Evolutionary conservation across 805 yeast genomes (phyloP).

Genomic region (Candida nanaspora): DNA sequence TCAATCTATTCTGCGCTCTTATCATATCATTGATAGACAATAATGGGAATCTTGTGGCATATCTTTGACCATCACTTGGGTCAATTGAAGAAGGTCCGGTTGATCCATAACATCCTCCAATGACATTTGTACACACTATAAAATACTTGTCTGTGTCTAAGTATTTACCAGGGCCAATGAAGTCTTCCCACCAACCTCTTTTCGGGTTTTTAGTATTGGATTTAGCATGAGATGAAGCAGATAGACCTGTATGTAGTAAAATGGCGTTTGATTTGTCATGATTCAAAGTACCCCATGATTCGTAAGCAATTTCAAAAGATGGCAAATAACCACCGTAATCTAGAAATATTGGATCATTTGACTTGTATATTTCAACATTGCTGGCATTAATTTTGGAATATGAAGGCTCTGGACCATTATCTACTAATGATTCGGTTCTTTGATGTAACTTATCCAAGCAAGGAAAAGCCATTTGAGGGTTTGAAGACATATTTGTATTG

Average conservation of each 20-base stretch:
- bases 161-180: slow-evolving; percentile 77
- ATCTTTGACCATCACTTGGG: slow-evolving; percentile 58
- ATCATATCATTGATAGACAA: slow-evolving; percentile 86
- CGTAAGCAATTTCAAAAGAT: slow-evolving; percentile 79
- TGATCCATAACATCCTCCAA: slow-evolving; percentile 93
- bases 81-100: slow-evolving; percentile 85
- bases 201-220: slow-evolving; percentile 63
- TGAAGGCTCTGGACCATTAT: slow-evolving; percentile 80
- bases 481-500: slow-evolving; percentile 13
- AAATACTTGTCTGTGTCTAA: slow-evolving; percentile 78
- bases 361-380: slow-evolving; percentile 57
- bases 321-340: slow-evolving; percentile 81
- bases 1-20: slow-evolving; percentile 71
- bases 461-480: slow-evolving; percentile 72
- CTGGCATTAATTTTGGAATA: slow-evolving; percentile 58
- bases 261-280: slow-evolving; percentile 61
- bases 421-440: slow-evolving; percentile 37
- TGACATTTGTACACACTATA: slow-evolving; percentile 81
- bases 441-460: slow-evolving; percentile 74
- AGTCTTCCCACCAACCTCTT: slow-evolving; percentile 95
- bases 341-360: slow-evolving; percentile 53
- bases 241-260: slow-evolving; percentile 81
- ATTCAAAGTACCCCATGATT: slow-evolving; percentile 81
- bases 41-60: slow-evolving; percentile 86
- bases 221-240: slow-evolving; percentile 91